Evolutionary conservation across 2,329 filamentous ascomycete genomes (phyloP).

Genomic region (Apiospora pterosperma): DNA sequence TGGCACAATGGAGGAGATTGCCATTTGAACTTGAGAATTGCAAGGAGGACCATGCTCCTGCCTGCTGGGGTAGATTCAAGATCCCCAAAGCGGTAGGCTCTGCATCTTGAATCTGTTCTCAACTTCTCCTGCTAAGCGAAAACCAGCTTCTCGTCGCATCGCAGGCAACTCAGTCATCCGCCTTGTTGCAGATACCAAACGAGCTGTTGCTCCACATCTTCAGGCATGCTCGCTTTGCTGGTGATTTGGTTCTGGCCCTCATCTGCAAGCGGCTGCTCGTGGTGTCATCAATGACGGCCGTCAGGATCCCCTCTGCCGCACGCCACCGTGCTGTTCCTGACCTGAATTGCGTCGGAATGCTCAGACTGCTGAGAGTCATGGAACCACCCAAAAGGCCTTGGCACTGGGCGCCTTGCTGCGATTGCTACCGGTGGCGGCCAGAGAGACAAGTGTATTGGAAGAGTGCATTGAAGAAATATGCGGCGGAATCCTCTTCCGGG

Average conservation of each 20-base stretch:
- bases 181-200: not conserved
- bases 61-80: too few relatives aligned
- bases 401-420: not conserved
- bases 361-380: not conserved
- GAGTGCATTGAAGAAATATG: not conserved
- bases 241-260: not conserved
- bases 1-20: too few relatives aligned
- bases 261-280: not conserved
- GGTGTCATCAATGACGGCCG: not conserved
- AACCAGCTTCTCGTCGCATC: not conserved
- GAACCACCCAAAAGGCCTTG: not conserved
- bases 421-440: not conserved
- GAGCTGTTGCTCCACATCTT: not conserved
- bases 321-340: not conserved
- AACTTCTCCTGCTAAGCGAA: not conserved
- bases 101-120: not conserved
- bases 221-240: not conserved
- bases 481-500: not conserved
- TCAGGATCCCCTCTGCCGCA: not conserved
- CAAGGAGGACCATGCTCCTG: too few relatives aligned
- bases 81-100: too few relatives aligned
- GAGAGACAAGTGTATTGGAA: not conserved
- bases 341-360: not conserved
- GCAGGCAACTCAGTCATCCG: not conserved
- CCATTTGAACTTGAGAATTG: too few relatives aligned